Evolutionary conservation across 495 filamentous ascomycete genomes (phyloP).

Genomic region (Xylaria acuta): DNA sequence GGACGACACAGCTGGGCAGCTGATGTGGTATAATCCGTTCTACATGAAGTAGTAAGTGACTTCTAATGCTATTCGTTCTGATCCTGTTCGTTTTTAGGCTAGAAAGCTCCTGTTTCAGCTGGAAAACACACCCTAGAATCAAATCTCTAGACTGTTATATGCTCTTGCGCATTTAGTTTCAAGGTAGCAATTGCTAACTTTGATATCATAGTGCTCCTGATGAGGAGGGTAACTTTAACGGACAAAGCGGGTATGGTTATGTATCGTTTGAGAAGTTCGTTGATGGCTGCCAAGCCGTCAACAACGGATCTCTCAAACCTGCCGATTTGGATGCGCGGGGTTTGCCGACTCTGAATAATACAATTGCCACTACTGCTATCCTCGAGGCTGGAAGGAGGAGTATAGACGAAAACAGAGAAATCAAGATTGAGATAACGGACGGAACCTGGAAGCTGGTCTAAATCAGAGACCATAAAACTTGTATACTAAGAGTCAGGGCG

Average conservation of each 20-base stretch:
- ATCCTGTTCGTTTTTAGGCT: background rate
- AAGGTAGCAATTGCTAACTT: background rate
- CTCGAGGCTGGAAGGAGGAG: conserved; percentile 82
- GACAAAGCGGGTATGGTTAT: conserved; percentile 90
- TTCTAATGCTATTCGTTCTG: background rate
- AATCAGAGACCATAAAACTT: conserved; percentile 19
- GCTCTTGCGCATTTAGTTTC: background rate
- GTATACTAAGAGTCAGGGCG: background rate
- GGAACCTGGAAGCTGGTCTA: conserved; percentile 75
- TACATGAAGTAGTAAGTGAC: conserved; percentile 81
- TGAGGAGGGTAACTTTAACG: conserved; percentile 91
- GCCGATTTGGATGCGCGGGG: conserved; percentile 79
- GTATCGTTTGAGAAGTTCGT: conserved; percentile 96
- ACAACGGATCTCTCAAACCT: conserved; percentile 71
- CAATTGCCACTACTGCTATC: conserved; percentile 89
- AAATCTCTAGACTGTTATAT: background rate
- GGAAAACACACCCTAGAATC: background rate
- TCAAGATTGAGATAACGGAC: conserved; percentile 70
- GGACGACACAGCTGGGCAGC: conserved; percentile 68
- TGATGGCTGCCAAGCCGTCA: conserved; percentile 80
- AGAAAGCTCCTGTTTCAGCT: background rate
- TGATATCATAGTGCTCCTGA: conserved; percentile 66
- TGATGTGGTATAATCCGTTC: conserved; percentile 92
- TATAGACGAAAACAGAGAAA: conserved; percentile 78
- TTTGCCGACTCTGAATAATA: conserved; percentile 85